Percentiles rank a stretch among this genome's conserved stretches.
These are phyloP conservation scores for Boletellus sp. DNA, from an alignment of 768 basidiomycete genomes.

Conservation along the genomic window DNA sequence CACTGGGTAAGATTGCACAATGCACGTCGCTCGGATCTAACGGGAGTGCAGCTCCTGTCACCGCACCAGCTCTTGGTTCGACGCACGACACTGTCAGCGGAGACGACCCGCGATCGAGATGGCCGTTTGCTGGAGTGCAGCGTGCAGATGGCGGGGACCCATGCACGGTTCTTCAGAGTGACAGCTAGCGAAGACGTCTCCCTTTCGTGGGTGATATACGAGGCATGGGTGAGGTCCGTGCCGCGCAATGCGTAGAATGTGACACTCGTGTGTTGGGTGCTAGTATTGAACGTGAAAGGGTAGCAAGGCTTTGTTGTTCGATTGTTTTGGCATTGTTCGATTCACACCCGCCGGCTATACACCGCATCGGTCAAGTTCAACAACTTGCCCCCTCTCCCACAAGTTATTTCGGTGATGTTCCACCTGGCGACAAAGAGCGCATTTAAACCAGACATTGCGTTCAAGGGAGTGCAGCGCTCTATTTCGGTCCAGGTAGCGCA, in stretches of 20 bases:
- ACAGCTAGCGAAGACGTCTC: slow-evolving; percentile 25
- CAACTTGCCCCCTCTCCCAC: background rate
- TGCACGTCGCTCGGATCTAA: background rate
- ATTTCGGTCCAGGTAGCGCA: slow-evolving; percentile 62
- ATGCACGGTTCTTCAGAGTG: slow-evolving; percentile 30
- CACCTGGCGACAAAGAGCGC: slow-evolving; percentile 14
- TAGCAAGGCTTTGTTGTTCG: slow-evolving; percentile 3
- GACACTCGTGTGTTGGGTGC: background rate
- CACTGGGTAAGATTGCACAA: slow-evolving; percentile 28
- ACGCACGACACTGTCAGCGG: background rate
- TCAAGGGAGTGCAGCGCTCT: slow-evolving; percentile 37
- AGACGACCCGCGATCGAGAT: background rate
- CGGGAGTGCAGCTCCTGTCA: slow-evolving; percentile 13
- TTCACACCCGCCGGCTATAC: background rate
- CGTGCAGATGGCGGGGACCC: slow-evolving; percentile 13
- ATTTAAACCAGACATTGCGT: slow-evolving; percentile 10
- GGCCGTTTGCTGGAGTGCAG: slow-evolving; percentile 26
- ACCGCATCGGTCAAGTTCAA: slow-evolving; percentile 2
- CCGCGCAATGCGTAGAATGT: slow-evolving; percentile 5
- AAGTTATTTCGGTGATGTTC: slow-evolving; percentile 19
- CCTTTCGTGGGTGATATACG: slow-evolving; percentile 37
- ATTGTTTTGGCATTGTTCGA: too few relatives aligned
- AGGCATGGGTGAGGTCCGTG: slow-evolving; percentile 37
- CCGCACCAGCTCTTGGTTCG: slow-evolving; percentile 8
- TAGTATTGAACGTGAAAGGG: too few relatives aligned